These are phyloP conservation scores for Xylaria sp. DNA, from an alignment of 2,329 filamentous ascomycete genomes.

Conservation along the genomic window DNA sequence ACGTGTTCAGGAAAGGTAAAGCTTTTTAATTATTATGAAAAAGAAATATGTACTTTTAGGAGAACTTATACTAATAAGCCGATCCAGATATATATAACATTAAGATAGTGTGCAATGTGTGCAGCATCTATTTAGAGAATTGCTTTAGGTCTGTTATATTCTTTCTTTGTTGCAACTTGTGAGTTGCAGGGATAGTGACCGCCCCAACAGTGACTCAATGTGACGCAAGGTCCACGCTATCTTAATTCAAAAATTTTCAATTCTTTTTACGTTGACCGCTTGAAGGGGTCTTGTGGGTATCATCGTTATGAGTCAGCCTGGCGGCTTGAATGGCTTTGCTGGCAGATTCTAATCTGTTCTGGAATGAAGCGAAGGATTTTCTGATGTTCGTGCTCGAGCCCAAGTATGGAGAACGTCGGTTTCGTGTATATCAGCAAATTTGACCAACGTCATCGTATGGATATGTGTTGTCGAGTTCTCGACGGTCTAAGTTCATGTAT, in stretches of 20 bases:
- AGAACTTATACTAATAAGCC: background rate
- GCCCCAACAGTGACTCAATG: conserved; percentile 6
- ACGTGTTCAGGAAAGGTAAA: no score
- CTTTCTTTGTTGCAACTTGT: background rate
- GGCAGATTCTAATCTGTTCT: conserved; percentile 7
- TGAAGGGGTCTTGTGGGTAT: conserved; percentile 8
- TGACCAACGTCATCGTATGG: conserved; percentile 14
- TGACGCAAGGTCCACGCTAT: background rate
- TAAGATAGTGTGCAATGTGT: background rate
- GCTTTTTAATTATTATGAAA: background rate
- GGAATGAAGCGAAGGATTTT: background rate
- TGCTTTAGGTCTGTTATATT: background rate
- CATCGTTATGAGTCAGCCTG: background rate
- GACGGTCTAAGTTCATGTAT: background rate
- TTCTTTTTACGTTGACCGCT: background rate
- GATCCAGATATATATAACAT: conserved; percentile 1
- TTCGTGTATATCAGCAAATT: conserved; percentile 11
- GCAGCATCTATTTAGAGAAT: background rate
- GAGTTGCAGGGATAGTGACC: conserved; percentile 2
- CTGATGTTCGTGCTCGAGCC: background rate
- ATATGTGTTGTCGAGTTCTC: conserved; percentile 14
- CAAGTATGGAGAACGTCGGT: background rate
- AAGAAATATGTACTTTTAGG: background rate
- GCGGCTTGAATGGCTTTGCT: conserved; percentile 4
- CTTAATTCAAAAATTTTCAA: background rate